A percentile compares a stretch with the other conserved stretches of the same genome.
Evolutionary conservation across 2,329 filamentous ascomycete genomes (phyloP).

Genomic region (Alternaria sp.): DNA sequence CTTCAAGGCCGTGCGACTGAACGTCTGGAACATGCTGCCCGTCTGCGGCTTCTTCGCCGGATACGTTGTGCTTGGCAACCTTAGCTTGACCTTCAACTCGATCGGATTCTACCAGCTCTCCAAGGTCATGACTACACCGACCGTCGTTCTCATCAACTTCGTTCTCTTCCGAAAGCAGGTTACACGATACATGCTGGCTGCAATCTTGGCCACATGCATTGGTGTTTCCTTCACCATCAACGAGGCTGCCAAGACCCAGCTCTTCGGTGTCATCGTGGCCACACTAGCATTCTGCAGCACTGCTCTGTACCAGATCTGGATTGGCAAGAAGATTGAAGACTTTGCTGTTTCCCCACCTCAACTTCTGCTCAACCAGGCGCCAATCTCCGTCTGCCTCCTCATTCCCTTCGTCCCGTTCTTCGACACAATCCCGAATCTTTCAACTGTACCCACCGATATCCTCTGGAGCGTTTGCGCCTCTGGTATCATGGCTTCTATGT

Average conservation of each 20-base stretch:
- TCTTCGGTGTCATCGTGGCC: conserved; percentile 55
- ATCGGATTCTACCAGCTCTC: conserved; percentile 60
- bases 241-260: conserved; percentile 51
- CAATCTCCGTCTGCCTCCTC: conserved; percentile 56
- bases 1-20: conserved; percentile 56
- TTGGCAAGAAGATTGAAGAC: conserved; percentile 60
- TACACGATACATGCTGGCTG: conserved; percentile 52
- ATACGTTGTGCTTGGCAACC: conserved; percentile 58
- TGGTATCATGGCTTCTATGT: conserved; percentile 55
- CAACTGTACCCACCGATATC: conserved; percentile 51
- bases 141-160: conserved; percentile 58
- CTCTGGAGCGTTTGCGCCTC: conserved; percentile 53
- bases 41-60: conserved; percentile 59
- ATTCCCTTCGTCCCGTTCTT: conserved; percentile 56
- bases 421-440: conserved; percentile 53
- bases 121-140: conserved; percentile 60
- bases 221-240: conserved; percentile 58
- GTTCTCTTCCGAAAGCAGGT: conserved; percentile 55
- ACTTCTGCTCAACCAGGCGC: conserved; percentile 58
- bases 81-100: conserved; percentile 58
- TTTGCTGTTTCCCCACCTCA: conserved; percentile 56
- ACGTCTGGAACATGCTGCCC: conserved; percentile 56
- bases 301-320: conserved; percentile 60
- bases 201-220: conserved; percentile 55
- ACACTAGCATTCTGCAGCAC: conserved; percentile 56